A percentile compares a stretch with the other conserved stretches of the same genome.
Evolutionary conservation across 352 stramenopile genomes (phyloP).

Genomic region (Globisporangium irregulare): DNA sequence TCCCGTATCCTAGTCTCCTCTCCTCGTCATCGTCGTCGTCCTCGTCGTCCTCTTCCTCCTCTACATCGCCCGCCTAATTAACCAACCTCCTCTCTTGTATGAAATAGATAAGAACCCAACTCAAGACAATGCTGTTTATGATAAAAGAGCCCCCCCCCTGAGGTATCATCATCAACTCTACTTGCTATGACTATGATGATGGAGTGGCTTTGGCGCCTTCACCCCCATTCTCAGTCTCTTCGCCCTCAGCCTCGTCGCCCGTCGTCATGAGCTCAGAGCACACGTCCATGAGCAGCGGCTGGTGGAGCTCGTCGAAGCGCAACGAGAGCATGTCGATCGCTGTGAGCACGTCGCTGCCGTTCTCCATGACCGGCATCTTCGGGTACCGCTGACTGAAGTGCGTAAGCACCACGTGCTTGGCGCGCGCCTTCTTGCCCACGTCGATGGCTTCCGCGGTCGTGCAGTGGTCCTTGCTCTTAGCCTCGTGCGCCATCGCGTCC

Average conservation of each 20-base stretch:
- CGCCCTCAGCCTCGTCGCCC: slow-evolving; percentile 34
- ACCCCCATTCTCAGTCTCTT: neutral
- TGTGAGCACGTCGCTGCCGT: slow-evolving; percentile 50
- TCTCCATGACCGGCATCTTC: slow-evolving; percentile 57
- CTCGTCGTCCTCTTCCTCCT: neutral
- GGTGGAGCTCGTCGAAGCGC: slow-evolving; percentile 55
- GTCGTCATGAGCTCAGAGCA: slow-evolving; percentile 54
- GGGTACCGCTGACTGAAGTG: slow-evolving; percentile 93
- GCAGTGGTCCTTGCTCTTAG: slow-evolving; percentile 93
- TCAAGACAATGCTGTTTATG: neutral
- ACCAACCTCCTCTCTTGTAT: slow-evolving; percentile 6
- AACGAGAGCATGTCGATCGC: slow-evolving; percentile 79
- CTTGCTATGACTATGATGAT: neutral
- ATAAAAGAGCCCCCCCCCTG: neutral
- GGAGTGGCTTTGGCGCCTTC: neutral
- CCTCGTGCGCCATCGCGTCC: slow-evolving; percentile 90
- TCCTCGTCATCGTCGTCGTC: neutral
- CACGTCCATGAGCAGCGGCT: slow-evolving; percentile 61
- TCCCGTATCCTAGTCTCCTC: slow-evolving; percentile 17
- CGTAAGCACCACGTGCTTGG: slow-evolving; percentile 91
- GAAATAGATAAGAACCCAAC: slow-evolving; percentile 6
- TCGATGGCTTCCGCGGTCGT: slow-evolving; percentile 92
- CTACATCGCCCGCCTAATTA: slow-evolving; percentile 14
- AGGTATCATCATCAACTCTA: too few species aligned
- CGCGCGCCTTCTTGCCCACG: slow-evolving; percentile 72